Base-by-base conservation (phyloP, 225 moss, liverwort and hornwort genomes). In the Ulota crispa region DNA sequence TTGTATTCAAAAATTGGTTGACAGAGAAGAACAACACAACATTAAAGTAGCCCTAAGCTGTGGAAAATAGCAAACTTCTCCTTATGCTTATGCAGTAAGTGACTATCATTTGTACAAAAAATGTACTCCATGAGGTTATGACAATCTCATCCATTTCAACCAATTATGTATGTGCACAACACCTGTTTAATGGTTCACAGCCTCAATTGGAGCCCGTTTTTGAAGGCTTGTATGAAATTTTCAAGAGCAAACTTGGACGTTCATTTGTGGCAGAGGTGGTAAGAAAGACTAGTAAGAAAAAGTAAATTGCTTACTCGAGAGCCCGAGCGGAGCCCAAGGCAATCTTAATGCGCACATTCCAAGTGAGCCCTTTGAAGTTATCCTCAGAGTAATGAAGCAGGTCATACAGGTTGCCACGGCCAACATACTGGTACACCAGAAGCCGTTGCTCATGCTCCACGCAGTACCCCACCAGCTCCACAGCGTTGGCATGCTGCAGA, bases 401-500 rank as follows among this genome's bases (percentile, higher is more conserved):
- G 5, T 94, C 94, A 47, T 90, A 52, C 6, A 94, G 83, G 23
- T 88, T 93, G 18, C 94, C 94, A 13, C 90, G 80, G 47, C 82
- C 83, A 0, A 94, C 56, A 26, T 86, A 90, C 69, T 93, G 78
- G 16, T 90, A 94, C 34, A 94, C 90, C 34, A 94, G 53, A 4
- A 93, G 81, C 4, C 93, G 87, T 60, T 94, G 93, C 41, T 89
- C 89, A 24, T 93, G 90, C 83, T 94, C 93, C 47, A 87, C 91
- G 24, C 94, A 94, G 59, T 94, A 94, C 1, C 94, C 94, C 71
- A 94, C 90, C 3, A 94, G 90, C 83, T 91, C 91, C 16, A 86
- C 89, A 3, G 89, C 91, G 64, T 92, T 93, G 1, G 87, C 36
- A 26, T 94, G 94, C 61, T 91, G 89, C 50, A 94, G 78, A 23